A percentile compares a stretch with the other conserved stretches of the same genome.
phyloP scores from a whole-genome alignment of 805 yeast species.

The Saccharomycopsis amapae region DNA sequence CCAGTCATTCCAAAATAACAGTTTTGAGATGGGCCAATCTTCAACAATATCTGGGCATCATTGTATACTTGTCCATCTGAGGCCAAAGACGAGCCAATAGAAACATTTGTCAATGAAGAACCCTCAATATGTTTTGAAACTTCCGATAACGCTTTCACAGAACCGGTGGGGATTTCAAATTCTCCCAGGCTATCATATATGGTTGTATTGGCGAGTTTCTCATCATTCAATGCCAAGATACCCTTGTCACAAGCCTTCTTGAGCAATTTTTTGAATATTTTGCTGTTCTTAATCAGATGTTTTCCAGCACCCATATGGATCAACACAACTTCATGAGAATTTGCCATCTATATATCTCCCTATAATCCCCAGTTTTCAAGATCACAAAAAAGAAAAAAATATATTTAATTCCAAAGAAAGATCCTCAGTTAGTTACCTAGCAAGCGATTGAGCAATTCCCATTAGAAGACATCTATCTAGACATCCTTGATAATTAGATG shows the following conservation, averaged over 20 bases:
- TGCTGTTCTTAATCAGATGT: slow-evolving; percentile 28
- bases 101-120: slow-evolving; percentile 5
- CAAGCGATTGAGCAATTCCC: no score
- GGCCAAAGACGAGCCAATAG: slow-evolving; percentile 32
- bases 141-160: background rate
- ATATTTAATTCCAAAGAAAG: no score
- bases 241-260: slow-evolving; percentile 23
- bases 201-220: no score
- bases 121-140: slow-evolving; percentile 11
- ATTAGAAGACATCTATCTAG: no score
- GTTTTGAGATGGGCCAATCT: background rate
- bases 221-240: no score
- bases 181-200: background rate
- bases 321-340: slow-evolving; percentile 26
- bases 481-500: no score
- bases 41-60: slow-evolving; percentile 31
- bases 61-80: slow-evolving; percentile 32
- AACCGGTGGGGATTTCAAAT: background rate
- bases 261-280: slow-evolving; percentile 29
- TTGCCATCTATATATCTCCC: no score
- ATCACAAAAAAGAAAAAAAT: no score
- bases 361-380: no score
- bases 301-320: slow-evolving; percentile 50
- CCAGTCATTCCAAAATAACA: slow-evolving; percentile 12
- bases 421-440: no score